phyloP scores from a whole-genome alignment of 1,284 basidiomycete genomes.

The Ganoderma boninense region DNA sequence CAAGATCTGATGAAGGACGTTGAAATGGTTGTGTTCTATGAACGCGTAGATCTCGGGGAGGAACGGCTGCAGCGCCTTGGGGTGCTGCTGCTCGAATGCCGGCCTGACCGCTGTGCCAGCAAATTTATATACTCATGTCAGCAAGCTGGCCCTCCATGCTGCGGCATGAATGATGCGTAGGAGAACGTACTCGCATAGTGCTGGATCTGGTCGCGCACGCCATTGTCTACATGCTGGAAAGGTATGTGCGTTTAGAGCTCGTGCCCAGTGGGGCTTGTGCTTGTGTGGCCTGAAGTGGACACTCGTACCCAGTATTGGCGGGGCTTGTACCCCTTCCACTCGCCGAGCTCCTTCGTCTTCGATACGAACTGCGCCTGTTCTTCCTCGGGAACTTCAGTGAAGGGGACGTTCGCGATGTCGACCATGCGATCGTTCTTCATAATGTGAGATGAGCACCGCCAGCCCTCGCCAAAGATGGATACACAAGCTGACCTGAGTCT shows the following conservation, averaged over 20 bases:
- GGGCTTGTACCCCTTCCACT: slow-evolving; percentile 68
- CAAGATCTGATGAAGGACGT: slow-evolving; percentile 35
- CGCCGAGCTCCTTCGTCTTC: slow-evolving; percentile 57
- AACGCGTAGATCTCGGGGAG: slow-evolving; percentile 52
- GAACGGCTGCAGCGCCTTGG: slow-evolving; percentile 46
- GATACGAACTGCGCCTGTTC: slow-evolving; percentile 66
- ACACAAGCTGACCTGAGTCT: slow-evolving; percentile 47
- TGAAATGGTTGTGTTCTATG: slow-evolving; percentile 42
- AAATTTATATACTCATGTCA: slow-evolving; percentile 3
- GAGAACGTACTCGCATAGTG: slow-evolving; percentile 59
- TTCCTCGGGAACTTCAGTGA: slow-evolving; percentile 57
- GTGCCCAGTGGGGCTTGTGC: too few relatives aligned
- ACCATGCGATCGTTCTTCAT: slow-evolving; percentile 35
- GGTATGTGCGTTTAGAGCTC: neutral
- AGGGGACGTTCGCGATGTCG: slow-evolving; percentile 39
- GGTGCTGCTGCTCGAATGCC: slow-evolving; percentile 37
- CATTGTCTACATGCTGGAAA: slow-evolving; percentile 58
- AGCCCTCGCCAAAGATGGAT: too few relatives aligned
- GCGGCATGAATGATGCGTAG: too few relatives aligned
- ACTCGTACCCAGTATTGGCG: slow-evolving; percentile 60
- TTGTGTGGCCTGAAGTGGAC: too few relatives aligned
- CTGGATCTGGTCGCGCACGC: slow-evolving; percentile 68
- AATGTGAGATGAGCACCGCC: too few relatives aligned
- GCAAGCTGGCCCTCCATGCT: neutral
- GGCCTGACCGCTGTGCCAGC: slow-evolving; percentile 4